Evolutionary conservation across 805 yeast genomes (phyloP), one percentile per base, ranked within the genome.

Genomic region (Tetrapisispora phaffii): DNA sequence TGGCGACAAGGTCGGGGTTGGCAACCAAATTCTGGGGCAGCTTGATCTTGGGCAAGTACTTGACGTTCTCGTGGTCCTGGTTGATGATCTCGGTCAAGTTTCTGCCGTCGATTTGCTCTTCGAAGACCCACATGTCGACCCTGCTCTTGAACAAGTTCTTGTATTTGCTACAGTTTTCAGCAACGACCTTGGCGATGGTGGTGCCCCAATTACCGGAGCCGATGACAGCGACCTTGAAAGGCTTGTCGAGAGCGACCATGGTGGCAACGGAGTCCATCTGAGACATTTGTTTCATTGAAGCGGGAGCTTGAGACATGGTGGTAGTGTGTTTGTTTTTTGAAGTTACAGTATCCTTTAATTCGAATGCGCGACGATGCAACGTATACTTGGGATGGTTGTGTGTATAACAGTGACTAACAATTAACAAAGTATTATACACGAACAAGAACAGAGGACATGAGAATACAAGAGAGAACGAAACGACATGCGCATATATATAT

Each of bases 161-260:
- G 66, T 86, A 76, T 50, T 76, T 77, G 17, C 73, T 73, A 36
- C 89, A 73, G 65, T 88, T 89, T 67, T 93, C 97, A 33, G 97
- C 88, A 23, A 88, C 81, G 38, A 90, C 87, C 66, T 93, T 90
- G 50, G 97, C 97, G 45, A 93, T 88, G 17, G 97, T 90, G 33
- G 96, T 87, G 52, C 98, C 98, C 85, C 98, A 90, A 69, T 90
- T 90, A 63, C 97, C 98, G 26, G 97, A 88, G 35, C 98, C 98
- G 52, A 93, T 80, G 45, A 88, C 86, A 34, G 88, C 72, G 36
- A 82, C 74, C 57, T 72, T 76, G 68, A 71, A 79, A 20, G 74
- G 76, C 23, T 56, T 42, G 37, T 58, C 61, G 16, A 52, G 22
- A 3, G 53, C 51, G 16, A 47, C 50, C 20, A 50, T 26, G 10